Conservation (phyloP, 768 basidiomycete genomes). For the Naematelia aurantialba region DNA sequence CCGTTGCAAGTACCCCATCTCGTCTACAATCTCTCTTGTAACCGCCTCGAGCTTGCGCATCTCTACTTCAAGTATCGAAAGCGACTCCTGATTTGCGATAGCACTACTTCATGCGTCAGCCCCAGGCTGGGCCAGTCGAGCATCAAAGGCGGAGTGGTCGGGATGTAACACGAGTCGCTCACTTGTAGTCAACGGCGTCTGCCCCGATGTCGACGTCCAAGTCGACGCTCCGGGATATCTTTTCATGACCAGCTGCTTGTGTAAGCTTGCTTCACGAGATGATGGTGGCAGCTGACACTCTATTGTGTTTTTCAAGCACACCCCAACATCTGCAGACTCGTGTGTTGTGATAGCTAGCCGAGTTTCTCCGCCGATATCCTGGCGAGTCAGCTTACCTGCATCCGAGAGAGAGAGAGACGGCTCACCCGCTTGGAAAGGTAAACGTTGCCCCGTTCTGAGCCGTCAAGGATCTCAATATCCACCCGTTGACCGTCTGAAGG, state of each 20-base stretch:
- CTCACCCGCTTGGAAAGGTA: slow-evolving; percentile 74
- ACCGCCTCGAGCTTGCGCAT: slow-evolving; percentile 96
- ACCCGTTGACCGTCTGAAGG: slow-evolving; percentile 66
- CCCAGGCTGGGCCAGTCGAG: background rate
- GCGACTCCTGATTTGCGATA: slow-evolving; percentile 95
- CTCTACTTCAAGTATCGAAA: slow-evolving; percentile 92
- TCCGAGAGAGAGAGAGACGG: background rate
- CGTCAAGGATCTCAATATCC: slow-evolving; percentile 92
- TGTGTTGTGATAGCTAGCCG: slow-evolving; percentile 91
- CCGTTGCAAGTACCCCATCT: slow-evolving; percentile 82
- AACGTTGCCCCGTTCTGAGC: slow-evolving; percentile 74
- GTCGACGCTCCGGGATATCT: slow-evolving; percentile 65
- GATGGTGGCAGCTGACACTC: slow-evolving; percentile 60
- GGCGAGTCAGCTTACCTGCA: background rate
- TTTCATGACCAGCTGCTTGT: slow-evolving; percentile 8
- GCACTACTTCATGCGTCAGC: slow-evolving; percentile 61
- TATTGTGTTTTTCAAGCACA: slow-evolving; percentile 83
- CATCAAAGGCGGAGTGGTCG: too few species aligned
- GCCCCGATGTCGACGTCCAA: slow-evolving; percentile 97
- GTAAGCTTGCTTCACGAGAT: background rate
- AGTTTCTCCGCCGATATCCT: slow-evolving; percentile 80
- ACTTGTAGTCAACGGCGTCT: slow-evolving; percentile 99
- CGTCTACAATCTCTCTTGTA: slow-evolving; percentile 89
- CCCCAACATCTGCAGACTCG: slow-evolving; percentile 87
- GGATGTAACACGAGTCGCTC: too few species aligned